These are phyloP conservation scores for Colletotrichum caudatum DNA, from an alignment of 2,329 filamentous ascomycete species.

Conservation along the genomic window DNA sequence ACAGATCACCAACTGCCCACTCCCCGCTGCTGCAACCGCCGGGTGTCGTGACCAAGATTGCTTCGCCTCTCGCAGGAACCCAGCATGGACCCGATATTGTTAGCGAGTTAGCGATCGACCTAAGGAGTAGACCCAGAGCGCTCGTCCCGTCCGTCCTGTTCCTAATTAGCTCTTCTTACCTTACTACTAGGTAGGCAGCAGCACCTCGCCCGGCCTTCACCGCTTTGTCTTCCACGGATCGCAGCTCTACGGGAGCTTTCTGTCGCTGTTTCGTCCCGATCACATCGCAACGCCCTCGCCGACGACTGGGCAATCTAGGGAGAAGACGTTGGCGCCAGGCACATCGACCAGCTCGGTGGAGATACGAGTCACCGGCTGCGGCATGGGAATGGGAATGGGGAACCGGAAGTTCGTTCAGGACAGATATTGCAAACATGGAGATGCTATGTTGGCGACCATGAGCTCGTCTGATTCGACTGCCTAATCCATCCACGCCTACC, in stretches of 20 bases:
- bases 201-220: constrained; percentile 23
- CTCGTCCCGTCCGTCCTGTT: not conserved
- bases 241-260: not conserved
- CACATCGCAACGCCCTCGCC: not conserved
- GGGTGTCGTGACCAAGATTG: constrained; percentile 13
- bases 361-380: not conserved
- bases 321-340: not conserved
- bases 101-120: not conserved
- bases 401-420: not conserved
- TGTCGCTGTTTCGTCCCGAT: constrained; percentile 2
- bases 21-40: constrained; percentile 3
- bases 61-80: not conserved
- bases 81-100: constrained; percentile 19
- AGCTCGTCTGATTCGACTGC: constrained; percentile 2
- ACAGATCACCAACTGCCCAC: constrained; percentile 8
- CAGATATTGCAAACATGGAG: not conserved
- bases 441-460: constrained; percentile 1
- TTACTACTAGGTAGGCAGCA: not conserved
- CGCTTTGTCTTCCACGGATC: constrained; percentile 21
- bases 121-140: not conserved
- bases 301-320: not conserved
- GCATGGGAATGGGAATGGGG: not conserved
- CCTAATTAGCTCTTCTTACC: not conserved
- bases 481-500: constrained; percentile 11
- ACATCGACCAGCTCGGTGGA: not conserved